phyloP scores from a whole-genome alignment of 2,329 filamentous ascomycete species.

The Colletotrichum sp. region DNA sequence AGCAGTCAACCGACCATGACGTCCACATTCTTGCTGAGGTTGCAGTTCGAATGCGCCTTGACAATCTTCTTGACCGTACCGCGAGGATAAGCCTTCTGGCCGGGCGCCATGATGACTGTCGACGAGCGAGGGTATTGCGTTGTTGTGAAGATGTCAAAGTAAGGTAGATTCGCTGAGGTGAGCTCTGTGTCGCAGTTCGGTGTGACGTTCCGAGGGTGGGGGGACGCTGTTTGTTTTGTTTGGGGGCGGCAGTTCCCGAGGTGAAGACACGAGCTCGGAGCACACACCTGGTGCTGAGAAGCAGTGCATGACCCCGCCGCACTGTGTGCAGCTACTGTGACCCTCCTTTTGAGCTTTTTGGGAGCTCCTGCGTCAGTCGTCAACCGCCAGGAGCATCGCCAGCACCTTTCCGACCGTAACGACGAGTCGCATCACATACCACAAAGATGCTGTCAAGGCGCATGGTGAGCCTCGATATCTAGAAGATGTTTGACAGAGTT shows the following conservation, averaged over 20 bases:
- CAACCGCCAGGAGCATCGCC: background rate
- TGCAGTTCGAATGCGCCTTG: conserved; percentile 84
- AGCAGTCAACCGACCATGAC: conserved; percentile 67
- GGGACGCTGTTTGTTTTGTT: conserved; percentile 3
- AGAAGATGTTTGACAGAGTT: background rate
- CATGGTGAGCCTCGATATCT: conserved; percentile 52
- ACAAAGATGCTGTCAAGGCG: conserved; percentile 58
- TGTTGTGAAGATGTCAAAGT: background rate
- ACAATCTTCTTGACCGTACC: conserved; percentile 87
- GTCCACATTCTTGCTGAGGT: conserved; percentile 84
- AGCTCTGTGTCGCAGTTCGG: background rate
- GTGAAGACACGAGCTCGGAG: background rate
- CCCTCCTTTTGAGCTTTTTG: conserved; percentile 22
- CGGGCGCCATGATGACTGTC: conserved; percentile 56
- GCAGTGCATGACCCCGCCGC: background rate
- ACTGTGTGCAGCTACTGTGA: conserved; percentile 4
- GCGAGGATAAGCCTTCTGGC: conserved; percentile 82
- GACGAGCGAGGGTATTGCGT: background rate
- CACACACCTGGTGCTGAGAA: background rate
- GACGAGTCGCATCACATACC: background rate
- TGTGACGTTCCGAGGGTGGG: conserved; percentile 10
- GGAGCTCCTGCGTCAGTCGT: background rate
- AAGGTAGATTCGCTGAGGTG: background rate
- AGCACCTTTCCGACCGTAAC: background rate
- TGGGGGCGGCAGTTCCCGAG: conserved; percentile 11